Evolutionary conservation across 2,329 filamentous ascomycete species (phyloP), one percentile per base, ranked within the genome.

Genomic region (Chrysosporium queenslandicum): DNA sequence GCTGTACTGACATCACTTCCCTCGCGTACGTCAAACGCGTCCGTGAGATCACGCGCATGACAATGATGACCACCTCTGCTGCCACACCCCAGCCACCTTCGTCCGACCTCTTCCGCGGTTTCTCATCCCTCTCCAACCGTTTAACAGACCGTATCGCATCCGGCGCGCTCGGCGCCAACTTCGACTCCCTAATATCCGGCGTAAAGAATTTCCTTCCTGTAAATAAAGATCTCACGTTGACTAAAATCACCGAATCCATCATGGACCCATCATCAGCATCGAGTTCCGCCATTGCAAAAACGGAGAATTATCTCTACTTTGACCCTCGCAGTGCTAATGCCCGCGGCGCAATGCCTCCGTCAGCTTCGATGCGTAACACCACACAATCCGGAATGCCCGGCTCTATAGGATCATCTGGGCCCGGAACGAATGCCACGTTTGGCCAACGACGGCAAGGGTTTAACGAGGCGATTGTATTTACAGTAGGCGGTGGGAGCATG

Each of bases 151-250:
- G 89, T 21, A 85, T 98, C 66, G 94, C 95, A 66, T 91, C 95
- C 58, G 89, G 88, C 29, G 87, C 94, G 16, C 81, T 91, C 0
- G 79, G 82, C 46, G 80, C 83, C 54, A 97, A 97, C 66, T 87
- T 98, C 63, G 92, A 97, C 68, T 91, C 86, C 27, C 80, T 98
- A 40, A 90, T 97, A 56, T 91, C 88, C 4, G 91, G 91, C 40
- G 91, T 98, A 64, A 98, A 97, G 72, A 97, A 95, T 70, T 94
- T 98, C 71, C 74, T 98, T n/a, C 92, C 94, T 0, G 87, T 82
- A 12, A 94, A 98, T 71, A 88, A 90, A 61, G 94, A 98, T 65
- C 79, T 97, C 8, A 97, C 92, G 0, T 80, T 98, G 50, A 98
- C 94, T 53, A 97, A 97, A 71, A 96, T 98, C 64, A 91, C 92